Evolutionary conservation across 1,284 basidiomycete genomes (phyloP), one percentile per base, ranked within the genome.

Genomic region (Farysia itapuensis): DNA sequence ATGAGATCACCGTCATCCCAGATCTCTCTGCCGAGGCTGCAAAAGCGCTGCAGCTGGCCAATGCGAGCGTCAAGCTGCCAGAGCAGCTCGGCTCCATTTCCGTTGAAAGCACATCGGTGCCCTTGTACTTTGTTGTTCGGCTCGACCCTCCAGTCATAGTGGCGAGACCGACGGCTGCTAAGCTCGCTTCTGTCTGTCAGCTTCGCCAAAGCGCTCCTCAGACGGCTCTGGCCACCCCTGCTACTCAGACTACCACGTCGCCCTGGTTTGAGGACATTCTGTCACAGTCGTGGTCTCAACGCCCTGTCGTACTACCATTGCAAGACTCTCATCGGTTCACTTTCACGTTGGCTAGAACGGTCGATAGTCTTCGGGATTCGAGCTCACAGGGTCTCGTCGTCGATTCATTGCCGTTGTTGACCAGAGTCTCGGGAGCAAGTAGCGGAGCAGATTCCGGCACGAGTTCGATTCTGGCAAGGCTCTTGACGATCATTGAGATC

Each of bases 181-280:
- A 49, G 36, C 46, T 63, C 20, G 59, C 53, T 12, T 24, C 42
- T 19, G 52, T 63, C 39, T 63, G 59, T 49, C 40, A 43, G 14
- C 43, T 63, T 1, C 45, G 45, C 1, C 43, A 46, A 34, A 43
- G 26, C 26, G n/a, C 9, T 9, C 26, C 26, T 28, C n/a, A 9
- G 11, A n/a, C 26, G 11, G 9, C 26, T n/a, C 26, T 28, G 11
- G 26, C 26, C 11, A n/a, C 26, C 26, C 26, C 26, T 28, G 26
- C 26, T 11, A 28, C 26, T 28, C 26, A 11, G 26, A 9, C 26
- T n/a, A 28, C 41, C 8, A 39, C 41, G n/a, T 38, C 53, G 3
- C 40, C 40, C 3, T 63, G 59, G 59, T 57, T 63, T 16, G 59
- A 63, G 32, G 53, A 63, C 24, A 49, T 63, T 1, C 30, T 63